Base-by-base conservation (phyloP, 1,284 basidiomycete genomes). In the Apiotrichum siamense region DNA sequence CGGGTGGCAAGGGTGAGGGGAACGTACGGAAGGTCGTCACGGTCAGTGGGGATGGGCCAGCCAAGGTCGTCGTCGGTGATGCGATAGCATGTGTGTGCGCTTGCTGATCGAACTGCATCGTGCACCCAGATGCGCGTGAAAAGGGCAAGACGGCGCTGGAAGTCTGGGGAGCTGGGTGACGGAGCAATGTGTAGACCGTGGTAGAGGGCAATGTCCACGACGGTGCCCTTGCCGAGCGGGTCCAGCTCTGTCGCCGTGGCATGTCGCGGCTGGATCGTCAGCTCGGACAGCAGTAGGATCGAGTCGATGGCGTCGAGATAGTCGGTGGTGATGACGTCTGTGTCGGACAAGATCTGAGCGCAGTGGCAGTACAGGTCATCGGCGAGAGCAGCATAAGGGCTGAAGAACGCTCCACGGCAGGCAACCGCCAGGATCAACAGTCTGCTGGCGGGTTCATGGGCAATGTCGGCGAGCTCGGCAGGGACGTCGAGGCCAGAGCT, bases 211-310 rank as follows among this genome's bases (percentile, higher is more conserved):
- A 53, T 24, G 37, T 53, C 52, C 25, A 53, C 43, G 20, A 44
- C 52, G 2, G 37, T 31, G 18, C 52, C 52, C 25, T 53, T 53
- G 21, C 52, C 52, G 13, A 53, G 47, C 17, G 52, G 52, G 24
- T 53, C 47, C n/a, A 53, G 29, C 7, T 29, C 20, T 1, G 31
- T 37, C 3, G 47, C 24, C 3, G 43, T 41, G 12, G 27, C 15
- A 13, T 45, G 43, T 4, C 52, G 42, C 2, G 52, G 38, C 10
- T 38, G 42, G 2, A 53, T 27, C 7, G 32, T 33, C 7, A 45
- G 40, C 33, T 53, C 52, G 10, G 52, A 49, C 7, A 53, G 43
- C 2, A 53, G 32, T 7, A 45, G 25, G 11, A 53, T 25, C 6
- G 52, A 36, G 23, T 53, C 52, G 26, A 53, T 37, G 4, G 43